A percentile compares a stretch with the other conserved stretches of the same genome.
Conservation (phyloP, 2,329 filamentous ascomycete species). For the Colletotrichum acutatum region DNA sequence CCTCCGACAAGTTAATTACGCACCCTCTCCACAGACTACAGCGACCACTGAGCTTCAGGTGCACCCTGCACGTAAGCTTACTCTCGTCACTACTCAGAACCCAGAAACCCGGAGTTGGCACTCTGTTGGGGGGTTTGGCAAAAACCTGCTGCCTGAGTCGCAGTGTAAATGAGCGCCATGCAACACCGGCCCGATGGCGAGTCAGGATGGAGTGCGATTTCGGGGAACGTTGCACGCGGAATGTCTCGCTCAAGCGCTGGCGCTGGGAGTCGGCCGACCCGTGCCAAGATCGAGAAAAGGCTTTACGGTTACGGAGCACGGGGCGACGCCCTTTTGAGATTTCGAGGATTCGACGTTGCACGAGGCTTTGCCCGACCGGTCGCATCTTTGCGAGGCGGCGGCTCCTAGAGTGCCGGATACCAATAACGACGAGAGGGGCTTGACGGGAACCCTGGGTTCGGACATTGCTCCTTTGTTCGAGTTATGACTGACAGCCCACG, state of each 20-base stretch:
- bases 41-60: slow-evolving; percentile 9
- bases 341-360: not conserved
- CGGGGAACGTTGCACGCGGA: not conserved
- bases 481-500: not conserved
- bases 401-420: not conserved
- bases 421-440: not conserved
- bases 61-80: slow-evolving; percentile 22
- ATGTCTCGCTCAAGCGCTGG: not conserved
- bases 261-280: not conserved
- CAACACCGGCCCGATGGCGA: slow-evolving; percentile 12
- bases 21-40: slow-evolving; percentile 5
- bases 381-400: slow-evolving; percentile 1
- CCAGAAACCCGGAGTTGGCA: slow-evolving; percentile 22
- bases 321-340: not conserved
- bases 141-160: slow-evolving; percentile 10
- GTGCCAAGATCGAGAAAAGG: not conserved
- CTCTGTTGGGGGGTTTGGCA: not conserved
- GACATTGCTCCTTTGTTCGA: not conserved
- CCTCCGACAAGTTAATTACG: slow-evolving; percentile 15
- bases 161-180: not conserved
- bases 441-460: not conserved
- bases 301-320: not conserved
- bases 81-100: slow-evolving; percentile 20
- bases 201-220: slow-evolving; percentile 20
- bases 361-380: not conserved